Conservation (phyloP, 1,284 basidiomycete genomes). For the Cutaneotrichosporon sp. region DNA sequence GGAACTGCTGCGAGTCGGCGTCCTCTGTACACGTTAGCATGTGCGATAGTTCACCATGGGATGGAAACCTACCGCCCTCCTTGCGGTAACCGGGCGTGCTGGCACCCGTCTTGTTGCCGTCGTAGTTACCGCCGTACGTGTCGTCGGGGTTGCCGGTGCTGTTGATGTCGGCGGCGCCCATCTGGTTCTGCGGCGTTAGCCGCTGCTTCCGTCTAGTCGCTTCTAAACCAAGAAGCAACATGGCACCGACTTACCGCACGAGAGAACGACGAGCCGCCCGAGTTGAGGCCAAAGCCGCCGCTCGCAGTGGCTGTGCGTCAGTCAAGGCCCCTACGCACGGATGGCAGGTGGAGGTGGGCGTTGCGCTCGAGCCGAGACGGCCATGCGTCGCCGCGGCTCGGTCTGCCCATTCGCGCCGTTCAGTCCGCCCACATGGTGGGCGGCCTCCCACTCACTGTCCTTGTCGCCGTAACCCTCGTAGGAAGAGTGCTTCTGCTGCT, state of each 20-base stretch:
- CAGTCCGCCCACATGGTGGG: neutral
- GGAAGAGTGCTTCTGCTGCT: slow-evolving; percentile 1
- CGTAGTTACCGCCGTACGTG: slow-evolving; percentile 16
- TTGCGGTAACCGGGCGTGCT: slow-evolving; percentile 37
- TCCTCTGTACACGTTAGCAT: neutral
- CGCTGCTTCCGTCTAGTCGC: neutral
- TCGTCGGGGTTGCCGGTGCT: slow-evolving; percentile 3
- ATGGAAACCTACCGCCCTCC: slow-evolving; percentile 32
- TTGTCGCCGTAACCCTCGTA: slow-evolving; percentile 31
- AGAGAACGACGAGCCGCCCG: slow-evolving; percentile 35
- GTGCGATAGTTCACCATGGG: neutral
- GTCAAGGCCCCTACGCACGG: no score
- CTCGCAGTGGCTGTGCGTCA: slow-evolving; percentile 27
- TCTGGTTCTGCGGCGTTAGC: slow-evolving; percentile 23
- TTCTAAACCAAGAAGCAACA: neutral
- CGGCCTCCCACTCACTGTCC: slow-evolving; percentile 34
- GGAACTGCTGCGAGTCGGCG: slow-evolving; percentile 8
- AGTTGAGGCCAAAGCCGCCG: slow-evolving; percentile 39
- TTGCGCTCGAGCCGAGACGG: neutral
- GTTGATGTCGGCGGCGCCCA: slow-evolving; percentile 18
- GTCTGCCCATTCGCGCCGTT: no score
- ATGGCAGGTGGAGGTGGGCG: neutral
- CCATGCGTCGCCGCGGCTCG: no score
- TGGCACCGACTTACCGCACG: slow-evolving; percentile 19
- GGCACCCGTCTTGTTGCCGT: slow-evolving; percentile 31